Evolutionary conservation across 164 flowering plant species (phyloP).

Genomic region (Nymphaea thermarum): DNA sequence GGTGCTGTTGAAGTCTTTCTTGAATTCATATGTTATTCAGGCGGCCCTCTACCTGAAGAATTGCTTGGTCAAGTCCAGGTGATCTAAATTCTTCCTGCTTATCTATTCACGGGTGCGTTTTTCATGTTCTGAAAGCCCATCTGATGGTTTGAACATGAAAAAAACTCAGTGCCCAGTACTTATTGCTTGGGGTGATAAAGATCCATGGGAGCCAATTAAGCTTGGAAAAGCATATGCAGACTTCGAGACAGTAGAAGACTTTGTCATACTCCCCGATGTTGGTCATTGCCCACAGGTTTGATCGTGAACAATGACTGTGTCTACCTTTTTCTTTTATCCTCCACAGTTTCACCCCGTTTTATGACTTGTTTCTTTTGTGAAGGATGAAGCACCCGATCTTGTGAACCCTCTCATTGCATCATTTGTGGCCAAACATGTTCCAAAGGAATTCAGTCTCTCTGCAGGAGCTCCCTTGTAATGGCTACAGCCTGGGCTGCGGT

Average conservation of each 20-base stretch:
- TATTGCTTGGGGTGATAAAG: conserved; percentile 95
- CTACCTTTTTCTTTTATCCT: background rate
- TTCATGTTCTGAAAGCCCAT: background rate
- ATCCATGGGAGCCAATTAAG: conserved; percentile 96
- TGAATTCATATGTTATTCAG: conserved; percentile 91
- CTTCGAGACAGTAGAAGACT: conserved; percentile 70
- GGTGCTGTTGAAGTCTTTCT: conserved; percentile 94
- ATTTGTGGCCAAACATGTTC: conserved; percentile 63
- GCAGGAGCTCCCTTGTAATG: conserved; percentile 7
- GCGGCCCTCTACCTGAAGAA: conserved; percentile 92
- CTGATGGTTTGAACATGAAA: background rate
- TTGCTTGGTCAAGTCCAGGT: conserved; percentile 81
- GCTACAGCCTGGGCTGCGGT: no score
- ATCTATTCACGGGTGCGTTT: background rate
- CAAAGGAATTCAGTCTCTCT: conserved; percentile 8
- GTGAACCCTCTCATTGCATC: conserved; percentile 80
- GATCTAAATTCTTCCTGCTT: conserved; percentile 4
- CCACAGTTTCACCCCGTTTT: background rate
- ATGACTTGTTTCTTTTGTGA: conserved; percentile 4
- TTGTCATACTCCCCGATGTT: conserved; percentile 70
- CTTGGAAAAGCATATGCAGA: conserved; percentile 65
- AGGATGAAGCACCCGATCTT: conserved; percentile 92
- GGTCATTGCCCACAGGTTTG: conserved; percentile 99
- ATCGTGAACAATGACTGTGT: background rate
- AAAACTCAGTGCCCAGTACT: conserved; percentile 70